These are phyloP conservation scores for Chaetomium strumarium DNA, from an alignment of 2,329 filamentous ascomycete species.

Conservation along the genomic window DNA sequence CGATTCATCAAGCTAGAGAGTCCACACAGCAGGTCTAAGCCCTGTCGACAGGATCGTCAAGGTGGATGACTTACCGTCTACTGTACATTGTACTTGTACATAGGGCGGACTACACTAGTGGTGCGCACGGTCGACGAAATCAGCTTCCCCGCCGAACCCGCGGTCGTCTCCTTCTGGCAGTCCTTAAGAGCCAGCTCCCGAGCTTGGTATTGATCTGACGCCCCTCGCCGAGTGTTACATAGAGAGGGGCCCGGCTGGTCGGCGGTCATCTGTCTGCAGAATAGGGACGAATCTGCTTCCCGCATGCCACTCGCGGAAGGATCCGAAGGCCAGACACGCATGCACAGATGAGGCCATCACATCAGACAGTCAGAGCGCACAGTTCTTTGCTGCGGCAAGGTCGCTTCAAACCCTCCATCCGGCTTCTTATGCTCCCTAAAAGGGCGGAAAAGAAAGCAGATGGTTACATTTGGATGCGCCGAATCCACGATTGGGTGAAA, in stretches of 20 bases:
- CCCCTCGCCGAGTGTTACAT: no score
- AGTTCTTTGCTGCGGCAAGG: constrained; percentile 7
- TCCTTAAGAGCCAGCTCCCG: neutral
- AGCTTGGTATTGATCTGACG: no score
- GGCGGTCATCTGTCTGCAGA: no score
- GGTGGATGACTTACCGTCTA: neutral
- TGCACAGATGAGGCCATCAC: neutral
- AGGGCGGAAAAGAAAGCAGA: no score
- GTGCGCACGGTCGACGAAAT: constrained; percentile 3
- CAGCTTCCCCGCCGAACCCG: neutral
- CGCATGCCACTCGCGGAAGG: neutral
- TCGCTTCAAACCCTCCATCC: neutral
- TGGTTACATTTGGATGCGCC: no score
- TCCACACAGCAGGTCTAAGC: neutral
- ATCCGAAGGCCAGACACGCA: neutral
- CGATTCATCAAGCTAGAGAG: neutral
- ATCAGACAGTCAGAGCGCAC: constrained; percentile 5
- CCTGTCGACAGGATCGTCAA: neutral
- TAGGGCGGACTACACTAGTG: constrained; percentile 1
- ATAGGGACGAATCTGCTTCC: neutral
- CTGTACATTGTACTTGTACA: no score
- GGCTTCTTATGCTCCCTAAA: neutral
- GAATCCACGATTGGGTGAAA: no score
- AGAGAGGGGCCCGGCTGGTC: no score
- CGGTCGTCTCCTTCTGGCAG: constrained; percentile 8